Base-by-base conservation (phyloP, 352 stramenopile species). In the Phytophthora pluvialis region DNA sequence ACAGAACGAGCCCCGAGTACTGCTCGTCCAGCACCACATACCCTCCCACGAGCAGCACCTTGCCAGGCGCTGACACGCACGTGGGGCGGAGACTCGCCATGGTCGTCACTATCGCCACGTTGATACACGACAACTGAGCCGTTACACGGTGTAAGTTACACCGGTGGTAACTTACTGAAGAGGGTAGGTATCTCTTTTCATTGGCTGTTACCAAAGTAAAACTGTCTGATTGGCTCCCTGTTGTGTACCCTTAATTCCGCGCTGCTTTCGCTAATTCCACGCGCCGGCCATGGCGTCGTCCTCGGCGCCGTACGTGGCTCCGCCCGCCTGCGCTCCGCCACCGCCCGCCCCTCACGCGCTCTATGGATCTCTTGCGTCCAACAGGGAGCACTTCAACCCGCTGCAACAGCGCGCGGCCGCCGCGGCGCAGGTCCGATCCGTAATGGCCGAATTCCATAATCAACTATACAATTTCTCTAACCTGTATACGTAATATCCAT, bases 41-140 rank as follows among this genome's bases (percentile, higher is more conserved):
- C 1, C 97, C 97, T 33, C 97, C 97, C 7, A 93, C 96, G 42
- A 99, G 71, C 33, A 99, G 79, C 48, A 98, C 91, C 73, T 99
- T 99, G n/a, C 97, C 97, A 5, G 97, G 97, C 36, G 93, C 94
- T 39, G 95, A 99, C 39, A 98, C 93, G 53, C 84, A 67, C 44
- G 42, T 67, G 32, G 65, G 18, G 15, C 35, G 31, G 11, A 71
- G 36, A 32, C 15, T 60, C 25, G 36, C 11, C 55, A 63, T 72
- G 25, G 12, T 49, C 13, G 43, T 18, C 26, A 15, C 31, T 3
- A 11, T 21, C 21, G 21, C 21, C 21, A 60, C 25, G 28, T 54
- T 31, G 48, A 51, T 51, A 51, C 26, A 21, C 21, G 21, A 21
- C 21, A 21, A 2, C 21, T 21, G 1, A 21, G 21, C 21, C 21